Base-by-base conservation (phyloP, 805 yeast species). In the Pichia insulana region DNA sequence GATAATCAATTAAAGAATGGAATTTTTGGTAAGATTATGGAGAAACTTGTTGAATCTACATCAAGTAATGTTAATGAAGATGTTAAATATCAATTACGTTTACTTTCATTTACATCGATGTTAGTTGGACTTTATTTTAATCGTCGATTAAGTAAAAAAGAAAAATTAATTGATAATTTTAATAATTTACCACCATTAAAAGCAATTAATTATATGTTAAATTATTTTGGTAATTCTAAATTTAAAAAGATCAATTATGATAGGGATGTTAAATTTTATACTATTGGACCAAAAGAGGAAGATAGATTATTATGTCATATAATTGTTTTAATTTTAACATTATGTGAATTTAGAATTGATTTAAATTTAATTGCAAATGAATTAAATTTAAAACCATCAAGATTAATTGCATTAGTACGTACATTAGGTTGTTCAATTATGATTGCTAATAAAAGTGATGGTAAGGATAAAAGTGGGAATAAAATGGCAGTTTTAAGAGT, bases 201-300 rank as follows among this genome's bases (percentile, higher is more conserved):
- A 3, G 67, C 90, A 20, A 64, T 88, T 6, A 89, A 83, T 54
- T 84, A 85, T 33, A 62, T 86, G 28, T 63, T 92, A 46, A 73
- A 73, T 39, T 71, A 83, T 46, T 92, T 87, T 62, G 74, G 97
- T 12, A 73, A 80, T 25, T 56, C 73, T 26, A 79, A 76, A 60
- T 66, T 83, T n/a, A 82, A 80, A 57, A 87, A 81, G 48, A 36
- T 30, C 27, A 42, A 34, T 36, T 45, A 34, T 39, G 47, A 45
- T 27, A 48, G 41, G 36, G 51, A 47, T 27, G 42, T 45, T 37
- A 74, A 80, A 52, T 72, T 81, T n/a, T 90, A 75, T 59, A 69
- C 74, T 48, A 75, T 92, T 47, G 97, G 92, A 57, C 96, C 97
- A 33, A 81, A 76, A 53, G 76, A 78, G 56, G 96, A 87, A 61